Evolutionary conservation across 1,139 yeast genomes (phyloP).

Genomic region (Scheffersomyces illinoinensis): DNA sequence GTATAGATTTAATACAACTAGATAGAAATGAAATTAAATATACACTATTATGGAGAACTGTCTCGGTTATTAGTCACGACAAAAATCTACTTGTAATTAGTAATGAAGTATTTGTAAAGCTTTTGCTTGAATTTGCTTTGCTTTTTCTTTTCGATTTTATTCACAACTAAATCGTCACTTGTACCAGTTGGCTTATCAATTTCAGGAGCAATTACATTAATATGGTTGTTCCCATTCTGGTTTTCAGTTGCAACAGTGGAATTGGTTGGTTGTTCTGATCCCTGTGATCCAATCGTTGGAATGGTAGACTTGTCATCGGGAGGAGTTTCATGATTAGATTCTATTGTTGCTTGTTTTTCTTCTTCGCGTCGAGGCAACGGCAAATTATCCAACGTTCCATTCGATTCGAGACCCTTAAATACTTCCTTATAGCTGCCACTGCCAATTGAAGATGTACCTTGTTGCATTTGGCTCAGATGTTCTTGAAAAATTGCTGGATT

Average conservation of each 20-base stretch:
- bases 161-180: background rate
- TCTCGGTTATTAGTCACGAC: background rate
- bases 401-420: background rate
- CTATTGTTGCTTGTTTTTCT: background rate
- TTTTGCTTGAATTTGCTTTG: constrained; percentile 31
- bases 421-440: background rate
- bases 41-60: background rate
- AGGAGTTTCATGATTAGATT: constrained; percentile 3
- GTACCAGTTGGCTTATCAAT: background rate
- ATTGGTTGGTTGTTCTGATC: constrained; percentile 10
- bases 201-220: background rate
- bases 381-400: background rate
- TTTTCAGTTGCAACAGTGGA: constrained; percentile 13
- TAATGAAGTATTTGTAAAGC: constrained; percentile 38
- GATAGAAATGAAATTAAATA: background rate
- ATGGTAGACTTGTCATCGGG: constrained; percentile 10
- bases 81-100: constrained; percentile 22
- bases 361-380: background rate
- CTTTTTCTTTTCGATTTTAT: constrained; percentile 7
- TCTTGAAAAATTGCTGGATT: background rate
- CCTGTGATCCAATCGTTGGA: constrained; percentile 9
- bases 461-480: background rate
- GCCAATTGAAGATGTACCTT: background rate
- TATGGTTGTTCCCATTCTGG: background rate
- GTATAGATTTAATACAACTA: background rate